A percentile compares a stretch with the other conserved stretches of the same genome.
Evolutionary conservation across 352 stramenopile genomes (phyloP).

Genomic region (Peronospora belbahrii): DNA sequence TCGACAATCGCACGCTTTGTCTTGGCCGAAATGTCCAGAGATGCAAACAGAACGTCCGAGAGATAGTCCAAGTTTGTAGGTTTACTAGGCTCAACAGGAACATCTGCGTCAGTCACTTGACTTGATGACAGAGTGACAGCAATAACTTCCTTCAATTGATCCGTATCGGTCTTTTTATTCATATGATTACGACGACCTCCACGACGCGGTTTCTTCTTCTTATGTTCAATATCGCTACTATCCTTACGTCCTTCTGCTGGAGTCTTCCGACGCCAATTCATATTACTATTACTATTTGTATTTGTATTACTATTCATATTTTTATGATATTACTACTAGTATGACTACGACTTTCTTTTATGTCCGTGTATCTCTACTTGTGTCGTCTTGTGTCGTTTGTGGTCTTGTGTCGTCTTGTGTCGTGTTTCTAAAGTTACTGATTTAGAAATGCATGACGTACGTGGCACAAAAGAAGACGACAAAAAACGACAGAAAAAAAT

Average conservation of each 20-base stretch:
- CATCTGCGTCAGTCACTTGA: background rate
- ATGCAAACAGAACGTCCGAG: slow-evolving; percentile 47
- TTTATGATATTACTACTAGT: too few species aligned
- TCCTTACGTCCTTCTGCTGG: slow-evolving; percentile 30
- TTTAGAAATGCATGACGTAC: background rate
- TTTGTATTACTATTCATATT: too few species aligned
- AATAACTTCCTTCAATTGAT: slow-evolving; percentile 1
- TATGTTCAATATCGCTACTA: slow-evolving; percentile 31
- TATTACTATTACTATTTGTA: slow-evolving; percentile 11
- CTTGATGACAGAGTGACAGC: too few species aligned
- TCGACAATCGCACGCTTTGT: slow-evolving; percentile 68
- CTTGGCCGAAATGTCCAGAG: slow-evolving; percentile 47
- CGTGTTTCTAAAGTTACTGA: too few species aligned
- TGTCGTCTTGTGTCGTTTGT: too few species aligned
- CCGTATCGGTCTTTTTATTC: slow-evolving; percentile 4
- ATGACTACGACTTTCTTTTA: too few species aligned
- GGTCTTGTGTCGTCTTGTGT: too few species aligned
- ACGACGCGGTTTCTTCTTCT: slow-evolving; percentile 50
- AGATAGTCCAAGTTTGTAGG: slow-evolving; percentile 39
- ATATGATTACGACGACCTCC: slow-evolving; percentile 36
- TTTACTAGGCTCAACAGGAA: slow-evolving; percentile 2
- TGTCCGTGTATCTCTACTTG: slow-evolving; percentile 1
- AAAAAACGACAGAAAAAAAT: too few species aligned
- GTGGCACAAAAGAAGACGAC: slow-evolving; percentile 2
- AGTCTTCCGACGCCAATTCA: slow-evolving; percentile 30